These are phyloP conservation scores for Collybiopsis confluens DNA, from an alignment of 768 basidiomycete species.

Conservation along the genomic window DNA sequence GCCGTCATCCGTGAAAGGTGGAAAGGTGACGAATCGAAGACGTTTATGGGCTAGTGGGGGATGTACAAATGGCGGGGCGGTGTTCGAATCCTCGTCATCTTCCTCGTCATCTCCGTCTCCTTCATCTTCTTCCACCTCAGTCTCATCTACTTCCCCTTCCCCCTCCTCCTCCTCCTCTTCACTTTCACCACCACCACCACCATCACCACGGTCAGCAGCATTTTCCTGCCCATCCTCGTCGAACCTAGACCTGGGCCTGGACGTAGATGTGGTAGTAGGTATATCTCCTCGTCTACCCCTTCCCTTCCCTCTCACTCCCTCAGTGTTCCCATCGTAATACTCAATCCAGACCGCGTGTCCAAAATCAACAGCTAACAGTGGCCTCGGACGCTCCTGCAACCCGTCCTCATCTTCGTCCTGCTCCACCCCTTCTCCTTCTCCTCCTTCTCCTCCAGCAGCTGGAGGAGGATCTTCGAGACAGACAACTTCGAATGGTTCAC, in stretches of 20 bases:
- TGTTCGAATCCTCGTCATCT: slow-evolving; percentile 27
- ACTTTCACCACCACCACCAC: neutral
- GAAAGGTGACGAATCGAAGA: neutral
- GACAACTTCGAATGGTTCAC: slow-evolving; percentile 67
- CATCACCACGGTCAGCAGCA: slow-evolving; percentile 14
- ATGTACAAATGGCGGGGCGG: no score
- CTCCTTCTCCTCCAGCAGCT: no score
- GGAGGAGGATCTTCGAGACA: slow-evolving; percentile 48
- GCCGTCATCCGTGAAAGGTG: neutral
- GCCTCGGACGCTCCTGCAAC: slow-evolving; percentile 48
- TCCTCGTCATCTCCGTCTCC: neutral
- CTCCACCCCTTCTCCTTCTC: no score
- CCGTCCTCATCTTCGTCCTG: slow-evolving; percentile 36
- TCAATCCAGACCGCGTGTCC: slow-evolving; percentile 86
- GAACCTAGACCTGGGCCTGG: neutral
- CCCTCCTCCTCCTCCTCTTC: slow-evolving; percentile 14
- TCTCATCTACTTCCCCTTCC: slow-evolving; percentile 19
- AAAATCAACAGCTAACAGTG: slow-evolving; percentile 81
- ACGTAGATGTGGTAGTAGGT: no score
- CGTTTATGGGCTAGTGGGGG: no score
- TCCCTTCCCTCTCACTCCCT: no score
- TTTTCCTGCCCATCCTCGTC: neutral
- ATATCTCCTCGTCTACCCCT: no score
- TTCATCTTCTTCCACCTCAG: slow-evolving; percentile 10
- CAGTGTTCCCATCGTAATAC: slow-evolving; percentile 32